Evolutionary conservation across 2,329 filamentous ascomycete species (phyloP).

Genomic region (Thermothelomyces thermophilus): DNA sequence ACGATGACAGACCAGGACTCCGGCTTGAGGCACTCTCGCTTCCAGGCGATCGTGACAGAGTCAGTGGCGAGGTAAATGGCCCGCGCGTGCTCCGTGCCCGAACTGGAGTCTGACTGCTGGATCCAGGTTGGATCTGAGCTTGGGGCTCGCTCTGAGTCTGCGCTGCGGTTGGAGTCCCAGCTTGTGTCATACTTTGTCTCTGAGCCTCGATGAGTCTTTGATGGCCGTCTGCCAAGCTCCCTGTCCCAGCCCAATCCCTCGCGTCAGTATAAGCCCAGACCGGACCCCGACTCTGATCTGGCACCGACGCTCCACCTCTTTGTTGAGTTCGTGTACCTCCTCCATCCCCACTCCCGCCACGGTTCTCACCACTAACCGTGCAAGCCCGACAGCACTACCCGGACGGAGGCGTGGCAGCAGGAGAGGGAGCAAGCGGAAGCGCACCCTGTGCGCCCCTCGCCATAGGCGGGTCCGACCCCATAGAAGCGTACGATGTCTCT

Average conservation of each 20-base stretch:
- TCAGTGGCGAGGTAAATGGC: not conserved
- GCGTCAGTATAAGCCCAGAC: too few relatives aligned
- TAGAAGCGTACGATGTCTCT: not conserved
- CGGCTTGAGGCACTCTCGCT: not conserved
- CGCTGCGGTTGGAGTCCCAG: not conserved
- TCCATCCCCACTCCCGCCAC: not conserved
- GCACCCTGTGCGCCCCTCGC: not conserved
- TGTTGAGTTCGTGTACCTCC: not conserved
- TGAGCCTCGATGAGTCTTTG: not conserved
- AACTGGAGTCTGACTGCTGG: not conserved
- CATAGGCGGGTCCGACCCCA: not conserved
- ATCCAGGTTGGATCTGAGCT: not conserved
- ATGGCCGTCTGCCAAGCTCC: too few relatives aligned
- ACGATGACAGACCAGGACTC: not conserved
- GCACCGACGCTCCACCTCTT: not conserved
- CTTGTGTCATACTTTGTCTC: too few relatives aligned
- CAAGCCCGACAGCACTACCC: slow-evolving; percentile 12
- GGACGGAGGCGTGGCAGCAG: not conserved
- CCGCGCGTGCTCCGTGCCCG: not conserved
- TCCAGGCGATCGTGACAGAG: not conserved
- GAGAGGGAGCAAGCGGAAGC: too few relatives aligned
- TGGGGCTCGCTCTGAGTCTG: not conserved
- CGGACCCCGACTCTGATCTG: not conserved
- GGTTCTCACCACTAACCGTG: not conserved
- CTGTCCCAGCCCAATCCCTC: too few relatives aligned